A percentile compares a stretch with the other conserved stretches of the same genome.
Conservation (phyloP, 2,329 filamentous ascomycete species). For the Monosporascus sp. region DNA sequence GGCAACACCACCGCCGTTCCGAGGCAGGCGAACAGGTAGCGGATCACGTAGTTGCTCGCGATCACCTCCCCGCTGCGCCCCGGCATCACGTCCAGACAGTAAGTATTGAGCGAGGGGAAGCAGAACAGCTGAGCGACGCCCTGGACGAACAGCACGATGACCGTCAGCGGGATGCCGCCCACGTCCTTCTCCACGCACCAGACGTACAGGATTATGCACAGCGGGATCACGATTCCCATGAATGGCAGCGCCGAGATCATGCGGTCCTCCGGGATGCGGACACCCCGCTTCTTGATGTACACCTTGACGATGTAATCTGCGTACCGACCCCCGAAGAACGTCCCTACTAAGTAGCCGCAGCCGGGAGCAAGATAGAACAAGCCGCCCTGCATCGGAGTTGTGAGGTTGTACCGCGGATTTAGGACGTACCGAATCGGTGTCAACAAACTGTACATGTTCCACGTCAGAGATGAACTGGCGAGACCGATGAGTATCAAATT, state of each 20-base stretch:
- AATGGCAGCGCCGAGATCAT: constrained; percentile 57
- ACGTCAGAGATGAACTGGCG: constrained; percentile 59
- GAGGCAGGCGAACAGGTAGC: constrained; percentile 69
- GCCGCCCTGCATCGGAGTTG: constrained; percentile 55
- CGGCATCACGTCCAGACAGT: constrained; percentile 80
- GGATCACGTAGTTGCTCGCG: constrained; percentile 73
- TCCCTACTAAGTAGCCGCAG: constrained; percentile 58
- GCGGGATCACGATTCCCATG: constrained; percentile 55
- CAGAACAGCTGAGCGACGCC: constrained; percentile 71
- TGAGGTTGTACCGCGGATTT: constrained; percentile 64
- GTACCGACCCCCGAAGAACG: constrained; percentile 56
- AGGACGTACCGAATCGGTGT: constrained; percentile 62
- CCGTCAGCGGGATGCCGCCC: constrained; percentile 55
- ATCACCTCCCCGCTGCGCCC: constrained; percentile 65
- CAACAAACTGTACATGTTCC: constrained; percentile 62
- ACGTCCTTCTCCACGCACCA: constrained; percentile 45
- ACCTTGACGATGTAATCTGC: constrained; percentile 35
- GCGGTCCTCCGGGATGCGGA: constrained; percentile 64
- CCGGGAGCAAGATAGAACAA: constrained; percentile 68
- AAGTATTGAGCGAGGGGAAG: constrained; percentile 72
- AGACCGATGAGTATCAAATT: constrained; percentile 59
- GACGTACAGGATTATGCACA: constrained; percentile 60
- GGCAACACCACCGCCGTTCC: constrained; percentile 70
- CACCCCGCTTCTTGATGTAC: constrained; percentile 39
- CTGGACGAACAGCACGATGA: constrained; percentile 69